phyloP scores from a whole-genome alignment of 2,329 filamentous ascomycete genomes.

The Ilyonectria destructans region DNA sequence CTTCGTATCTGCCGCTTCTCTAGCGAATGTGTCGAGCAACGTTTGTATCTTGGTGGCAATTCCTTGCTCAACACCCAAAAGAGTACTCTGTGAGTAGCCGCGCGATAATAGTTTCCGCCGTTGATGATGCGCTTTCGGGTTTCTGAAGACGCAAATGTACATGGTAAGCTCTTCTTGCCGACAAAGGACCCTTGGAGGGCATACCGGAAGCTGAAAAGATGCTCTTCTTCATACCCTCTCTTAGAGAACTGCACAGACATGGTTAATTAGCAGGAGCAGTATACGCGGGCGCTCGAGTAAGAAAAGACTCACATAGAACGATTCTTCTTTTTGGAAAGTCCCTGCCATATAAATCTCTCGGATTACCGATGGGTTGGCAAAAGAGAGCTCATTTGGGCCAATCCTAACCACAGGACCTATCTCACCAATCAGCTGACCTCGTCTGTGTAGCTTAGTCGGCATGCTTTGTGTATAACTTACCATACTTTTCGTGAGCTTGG shows the following conservation, averaged over 20 bases:
- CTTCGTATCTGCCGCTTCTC: neutral
- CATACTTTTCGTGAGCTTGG: conserved; percentile 17
- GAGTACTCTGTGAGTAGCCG: neutral
- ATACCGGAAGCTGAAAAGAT: conserved; percentile 19
- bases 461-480: neutral
- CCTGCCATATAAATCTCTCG: conserved; percentile 3
- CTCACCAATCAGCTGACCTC: too few relatives aligned
- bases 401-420: conserved; percentile 8
- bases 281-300: neutral
- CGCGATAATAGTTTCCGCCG: neutral
- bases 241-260: conserved; percentile 11
- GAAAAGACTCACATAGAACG: too few relatives aligned
- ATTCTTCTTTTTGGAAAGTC: neutral
- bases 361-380: conserved; percentile 3
- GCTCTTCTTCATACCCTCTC: conserved; percentile 9
- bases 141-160: too few relatives aligned
- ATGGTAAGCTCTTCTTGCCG: too few relatives aligned
- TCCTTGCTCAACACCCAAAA: neutral
- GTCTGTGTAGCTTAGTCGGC: too few relatives aligned
- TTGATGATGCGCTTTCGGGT: neutral
- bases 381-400: conserved; percentile 21
- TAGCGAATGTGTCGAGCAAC: neutral
- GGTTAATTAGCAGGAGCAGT: neutral
- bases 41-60: neutral
- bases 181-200: neutral